Evolutionary conservation across 139 green algal genomes (phyloP), one percentile per base, ranked within the genome.

Genomic region (Volvox reticuliferus): DNA sequence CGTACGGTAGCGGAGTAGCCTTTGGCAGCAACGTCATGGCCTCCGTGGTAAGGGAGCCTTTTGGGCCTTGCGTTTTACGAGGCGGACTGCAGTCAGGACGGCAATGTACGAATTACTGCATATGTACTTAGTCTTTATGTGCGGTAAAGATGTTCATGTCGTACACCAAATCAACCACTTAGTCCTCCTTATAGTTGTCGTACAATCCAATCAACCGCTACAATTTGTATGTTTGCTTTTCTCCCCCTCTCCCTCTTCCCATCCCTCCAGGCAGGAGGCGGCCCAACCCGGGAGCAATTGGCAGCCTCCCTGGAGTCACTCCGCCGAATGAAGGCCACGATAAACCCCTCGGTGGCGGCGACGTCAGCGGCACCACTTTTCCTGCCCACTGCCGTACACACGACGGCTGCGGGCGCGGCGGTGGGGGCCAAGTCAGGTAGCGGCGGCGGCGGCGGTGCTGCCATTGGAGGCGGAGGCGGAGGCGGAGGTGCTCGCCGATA

Each of bases 11-110:
- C 50, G 89, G 81, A 28, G 71, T 86, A 20, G 44, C 75, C 55
- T 71, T 89, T 55, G 44, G 55, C 20, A 80, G 83, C 81, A 89
- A 92, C 55, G 21, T 30, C 17, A 50, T 86, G 33, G 63, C 32
- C 12, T 35, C 79, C 33, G 33, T 0, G 35, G 88, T 71, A 24
- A 33, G 88, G n/a, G 9, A 55, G 44, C 9, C 44, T 5, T 55
- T 55, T 5, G 44, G 44, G 44, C 44, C 44, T 55, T 55, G 44
- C 44, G 44, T 55, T 55, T 55, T 55, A n/a, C n/a, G n/a, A n/a
- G n/a, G n/a, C n/a, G n/a, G n/a, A n/a, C n/a, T n/a, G n/a, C n/a
- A n/a, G n/a, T n/a, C n/a, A n/a, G n/a, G n/a, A n/a, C n/a, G n/a
- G n/a, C n/a, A n/a, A n/a, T n/a, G n/a, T n/a, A n/a, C n/a, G n/a